These are phyloP conservation scores for Pythium myriotylum DNA, from an alignment of 352 stramenopile genomes.

Conservation along the genomic window DNA sequence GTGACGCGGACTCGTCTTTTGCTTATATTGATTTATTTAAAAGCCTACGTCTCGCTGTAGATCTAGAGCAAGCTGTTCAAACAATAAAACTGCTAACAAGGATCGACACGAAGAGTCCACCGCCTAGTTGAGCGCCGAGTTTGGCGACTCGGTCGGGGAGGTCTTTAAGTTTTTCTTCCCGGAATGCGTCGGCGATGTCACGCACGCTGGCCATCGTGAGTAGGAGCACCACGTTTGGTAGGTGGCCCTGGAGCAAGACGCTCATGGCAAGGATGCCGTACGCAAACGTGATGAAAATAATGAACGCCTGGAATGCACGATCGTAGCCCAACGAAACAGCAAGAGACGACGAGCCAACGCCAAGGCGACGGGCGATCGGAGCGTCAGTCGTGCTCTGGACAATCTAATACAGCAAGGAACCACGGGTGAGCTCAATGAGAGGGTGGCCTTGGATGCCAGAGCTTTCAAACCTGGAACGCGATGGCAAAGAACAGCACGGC, in stretches of 20 bases:
- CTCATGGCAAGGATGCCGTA: constrained; percentile 60
- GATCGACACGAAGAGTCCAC: constrained; percentile 62
- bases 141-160: constrained; percentile 56
- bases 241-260: constrained; percentile 53
- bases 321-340: constrained; percentile 61
- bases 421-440: too few species aligned
- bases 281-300: constrained; percentile 58
- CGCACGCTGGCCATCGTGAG: constrained; percentile 59
- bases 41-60: background rate
- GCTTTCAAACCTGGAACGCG: constrained; percentile 50
- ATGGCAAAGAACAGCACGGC: constrained; percentile 62
- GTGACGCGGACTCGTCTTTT: too few species aligned
- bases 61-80: constrained; percentile 1
- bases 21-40: constrained; percentile 15
- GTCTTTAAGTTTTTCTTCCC: constrained; percentile 60
- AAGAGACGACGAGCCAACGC: constrained; percentile 46
- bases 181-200: constrained; percentile 71
- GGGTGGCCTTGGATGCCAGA: too few species aligned
- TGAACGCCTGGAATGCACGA: constrained; percentile 59
- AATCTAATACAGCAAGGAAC: constrained; percentile 31
- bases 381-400: constrained; percentile 74
- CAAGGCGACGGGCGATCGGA: constrained; percentile 67
- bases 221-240: constrained; percentile 71
- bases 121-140: constrained; percentile 45
- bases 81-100: constrained; percentile 37